phyloP scores from a whole-genome alignment of 331 rosid genomes.

The Malus hybrid region DNA sequence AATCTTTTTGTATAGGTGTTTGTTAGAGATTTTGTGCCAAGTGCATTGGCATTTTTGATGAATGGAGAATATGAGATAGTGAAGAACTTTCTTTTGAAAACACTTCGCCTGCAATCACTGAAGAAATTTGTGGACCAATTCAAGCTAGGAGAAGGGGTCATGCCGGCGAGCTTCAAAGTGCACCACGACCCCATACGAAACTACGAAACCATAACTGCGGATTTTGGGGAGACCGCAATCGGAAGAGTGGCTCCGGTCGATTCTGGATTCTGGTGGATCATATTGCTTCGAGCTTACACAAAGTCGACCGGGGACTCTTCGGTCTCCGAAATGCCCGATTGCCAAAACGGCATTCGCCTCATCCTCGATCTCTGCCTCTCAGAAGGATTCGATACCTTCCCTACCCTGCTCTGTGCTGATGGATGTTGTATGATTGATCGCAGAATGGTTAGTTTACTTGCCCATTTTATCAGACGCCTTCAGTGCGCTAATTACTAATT shows the following conservation, averaged over 20 bases:
- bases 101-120: conserved; percentile 25
- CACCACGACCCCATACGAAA: conserved; percentile 20
- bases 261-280: conserved; percentile 37
- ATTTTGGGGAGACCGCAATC: conserved; percentile 30
- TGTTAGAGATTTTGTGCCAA: conserved; percentile 32
- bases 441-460: conserved; percentile 16
- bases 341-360: conserved; percentile 32
- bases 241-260: conserved; percentile 40
- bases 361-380: conserved; percentile 28
- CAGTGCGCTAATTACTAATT: too few species aligned
- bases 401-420: conserved; percentile 30
- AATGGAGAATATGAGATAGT: conserved; percentile 27
- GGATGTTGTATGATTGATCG: conserved; percentile 35
- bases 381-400: conserved; percentile 32
- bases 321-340: conserved; percentile 27
- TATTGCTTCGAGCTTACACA: conserved; percentile 32
- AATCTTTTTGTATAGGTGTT: conserved; percentile 9
- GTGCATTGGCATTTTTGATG: conserved; percentile 33
- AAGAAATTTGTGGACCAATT: conserved; percentile 23
- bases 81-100: conserved; percentile 26
- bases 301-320: conserved; percentile 29
- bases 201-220: conserved; percentile 16
- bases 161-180: conserved; percentile 35
- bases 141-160: conserved; percentile 32
- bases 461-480: not conserved